These are phyloP conservation scores for Pseudozyma hubeiensis DNA, from an alignment of 1,284 basidiomycete species.

Conservation along the genomic window DNA sequence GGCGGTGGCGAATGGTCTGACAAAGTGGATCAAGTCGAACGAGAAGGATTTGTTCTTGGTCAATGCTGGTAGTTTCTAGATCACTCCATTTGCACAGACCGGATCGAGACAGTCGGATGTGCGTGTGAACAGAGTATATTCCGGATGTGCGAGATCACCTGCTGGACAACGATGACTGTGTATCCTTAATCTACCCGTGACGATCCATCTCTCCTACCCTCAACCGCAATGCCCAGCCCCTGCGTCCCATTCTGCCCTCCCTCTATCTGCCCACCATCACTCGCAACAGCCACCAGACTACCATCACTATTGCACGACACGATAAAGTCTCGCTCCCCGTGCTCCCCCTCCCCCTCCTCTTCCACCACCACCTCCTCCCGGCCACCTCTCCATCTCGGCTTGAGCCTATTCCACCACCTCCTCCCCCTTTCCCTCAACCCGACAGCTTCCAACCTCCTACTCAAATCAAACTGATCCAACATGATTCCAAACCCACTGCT, in stretches of 20 bases:
- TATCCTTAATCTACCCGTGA: not conserved
- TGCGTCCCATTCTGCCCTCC: not conserved
- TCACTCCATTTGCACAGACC: too few relatives aligned
- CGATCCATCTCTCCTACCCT: not conserved
- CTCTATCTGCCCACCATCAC: not conserved
- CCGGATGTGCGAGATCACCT: too few relatives aligned
- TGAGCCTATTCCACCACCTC: constrained; percentile 21
- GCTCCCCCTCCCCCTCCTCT: constrained; percentile 2
- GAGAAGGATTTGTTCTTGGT: constrained; percentile 79
- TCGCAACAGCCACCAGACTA: constrained; percentile 29
- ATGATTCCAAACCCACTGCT: constrained; percentile 27
- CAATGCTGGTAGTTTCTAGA: constrained; percentile 59
- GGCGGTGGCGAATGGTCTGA: constrained; percentile 86
- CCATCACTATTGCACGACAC: constrained; percentile 30
- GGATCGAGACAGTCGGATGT: too few relatives aligned
- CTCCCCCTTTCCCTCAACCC: constrained; percentile 9
- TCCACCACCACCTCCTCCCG: not conserved
- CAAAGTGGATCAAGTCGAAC: constrained; percentile 88
- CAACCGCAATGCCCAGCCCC: constrained; percentile 3
- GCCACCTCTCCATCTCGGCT: constrained; percentile 8
- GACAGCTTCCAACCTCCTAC: constrained; percentile 22
- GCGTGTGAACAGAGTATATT: too few relatives aligned
- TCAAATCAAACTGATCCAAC: constrained; percentile 32
- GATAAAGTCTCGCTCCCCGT: constrained; percentile 9
- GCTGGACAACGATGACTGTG: too few relatives aligned